Conservation (phyloP, 179 eudicot genomes). For the Silene vulgaris region DNA sequence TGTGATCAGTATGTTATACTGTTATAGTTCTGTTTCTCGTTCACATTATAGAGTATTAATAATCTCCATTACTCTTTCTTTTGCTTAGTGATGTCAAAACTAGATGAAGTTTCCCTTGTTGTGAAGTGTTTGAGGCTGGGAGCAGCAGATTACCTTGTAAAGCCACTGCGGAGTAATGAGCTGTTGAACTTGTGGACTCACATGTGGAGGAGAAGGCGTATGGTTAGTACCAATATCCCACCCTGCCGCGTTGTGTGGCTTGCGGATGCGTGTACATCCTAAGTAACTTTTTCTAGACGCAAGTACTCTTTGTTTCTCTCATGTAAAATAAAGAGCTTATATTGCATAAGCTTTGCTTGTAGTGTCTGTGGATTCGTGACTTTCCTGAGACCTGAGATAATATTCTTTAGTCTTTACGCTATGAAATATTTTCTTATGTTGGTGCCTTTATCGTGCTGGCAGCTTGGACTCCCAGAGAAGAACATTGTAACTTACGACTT, state of each 20-base stretch:
- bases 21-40: neutral
- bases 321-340: neutral
- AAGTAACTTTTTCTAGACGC: neutral
- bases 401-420: neutral
- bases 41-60: slow-evolving; percentile 6
- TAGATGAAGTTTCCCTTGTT: slow-evolving; percentile 88
- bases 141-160: slow-evolving; percentile 97
- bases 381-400: neutral
- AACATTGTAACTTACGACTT: slow-evolving; percentile 62
- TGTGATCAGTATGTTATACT: slow-evolving; percentile 64
- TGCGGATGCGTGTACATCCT: slow-evolving; percentile 10
- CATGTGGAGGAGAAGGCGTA: slow-evolving; percentile 92
- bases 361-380: slow-evolving; percentile 8
- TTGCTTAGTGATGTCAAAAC: slow-evolving; percentile 87
- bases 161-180: slow-evolving; percentile 96
- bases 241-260: slow-evolving; percentile 13
- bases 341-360: slow-evolving; percentile 4
- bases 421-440: slow-evolving; percentile 4
- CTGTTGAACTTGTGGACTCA: slow-evolving; percentile 94
- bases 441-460: slow-evolving; percentile 28
- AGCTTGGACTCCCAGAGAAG: slow-evolving; percentile 96
- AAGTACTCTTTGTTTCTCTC: neutral
- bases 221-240: slow-evolving; percentile 40
- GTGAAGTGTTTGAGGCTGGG: slow-evolving; percentile 97
- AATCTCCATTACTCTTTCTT: slow-evolving; percentile 8